phyloP scores from a whole-genome alignment of 2,329 filamentous ascomycete genomes.

The Colletotrichum zoysiae region DNA sequence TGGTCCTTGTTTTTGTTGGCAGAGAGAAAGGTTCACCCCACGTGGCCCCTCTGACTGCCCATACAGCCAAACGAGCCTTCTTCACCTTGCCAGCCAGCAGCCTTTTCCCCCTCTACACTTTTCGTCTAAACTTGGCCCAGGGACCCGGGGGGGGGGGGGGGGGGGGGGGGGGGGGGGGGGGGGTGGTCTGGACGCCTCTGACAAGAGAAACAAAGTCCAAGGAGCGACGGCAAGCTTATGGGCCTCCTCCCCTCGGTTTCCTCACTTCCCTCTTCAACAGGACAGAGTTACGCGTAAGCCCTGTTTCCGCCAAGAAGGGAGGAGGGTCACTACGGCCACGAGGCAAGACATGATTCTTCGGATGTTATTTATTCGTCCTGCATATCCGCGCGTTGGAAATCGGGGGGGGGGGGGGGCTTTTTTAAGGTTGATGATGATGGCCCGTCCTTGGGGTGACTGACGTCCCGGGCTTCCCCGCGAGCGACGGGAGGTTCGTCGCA shows the following conservation, averaged over 20 bases:
- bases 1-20: no score
- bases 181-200: neutral
- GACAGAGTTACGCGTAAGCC: constrained; percentile 27
- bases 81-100: no score
- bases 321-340: constrained; percentile 18
- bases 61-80: no score
- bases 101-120: no score
- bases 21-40: no score
- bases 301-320: constrained; percentile 23
- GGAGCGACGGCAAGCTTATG: neutral
- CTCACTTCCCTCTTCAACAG: constrained; percentile 12
- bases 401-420: constrained; percentile 19
- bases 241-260: neutral
- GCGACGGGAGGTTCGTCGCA: constrained; percentile 7
- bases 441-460: constrained; percentile 4
- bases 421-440: constrained; percentile 33
- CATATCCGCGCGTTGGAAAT: neutral
- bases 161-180: no score
- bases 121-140: no score
- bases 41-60: no score
- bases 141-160: no score
- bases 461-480: neutral
- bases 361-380: neutral
- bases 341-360: constrained; percentile 19
- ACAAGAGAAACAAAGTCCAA: neutral